A percentile compares a stretch with the other conserved stretches of the same genome.
phyloP scores from a whole-genome alignment of 352 stramenopile genomes.

The Phytophthora macrochlamydospora region DNA sequence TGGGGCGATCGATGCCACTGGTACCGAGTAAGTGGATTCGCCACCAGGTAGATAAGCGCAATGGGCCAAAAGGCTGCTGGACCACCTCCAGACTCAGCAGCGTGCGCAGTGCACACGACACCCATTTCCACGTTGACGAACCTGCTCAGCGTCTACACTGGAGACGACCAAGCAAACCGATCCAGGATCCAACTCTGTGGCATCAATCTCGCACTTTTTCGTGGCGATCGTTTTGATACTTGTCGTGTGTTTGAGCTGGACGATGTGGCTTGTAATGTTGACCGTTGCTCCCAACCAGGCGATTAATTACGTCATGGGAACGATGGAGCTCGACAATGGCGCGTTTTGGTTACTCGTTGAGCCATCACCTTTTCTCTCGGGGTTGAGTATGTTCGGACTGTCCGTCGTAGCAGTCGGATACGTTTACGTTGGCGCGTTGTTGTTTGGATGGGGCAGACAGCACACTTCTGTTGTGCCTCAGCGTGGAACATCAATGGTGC shows the following conservation, averaged over 20 bases:
- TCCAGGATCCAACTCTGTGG: slow-evolving; percentile 4
- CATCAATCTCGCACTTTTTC: slow-evolving; percentile 21
- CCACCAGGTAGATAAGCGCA: slow-evolving; percentile 10
- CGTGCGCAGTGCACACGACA: slow-evolving; percentile 10
- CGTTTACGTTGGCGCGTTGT: slow-evolving; percentile 12
- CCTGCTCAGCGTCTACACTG: slow-evolving; percentile 12
- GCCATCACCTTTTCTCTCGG: slow-evolving; percentile 15
- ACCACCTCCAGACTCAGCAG: slow-evolving; percentile 9
- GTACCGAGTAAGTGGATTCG: slow-evolving; percentile 20
- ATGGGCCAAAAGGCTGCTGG: slow-evolving; percentile 10
- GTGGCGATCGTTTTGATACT: slow-evolving; percentile 8
- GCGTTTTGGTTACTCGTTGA: slow-evolving; percentile 49
- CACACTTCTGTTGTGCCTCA: not conserved
- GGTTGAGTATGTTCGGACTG: slow-evolving; percentile 24
- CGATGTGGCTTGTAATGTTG: slow-evolving; percentile 38
- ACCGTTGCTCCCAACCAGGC: slow-evolving; percentile 30
- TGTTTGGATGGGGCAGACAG: slow-evolving; percentile 8
- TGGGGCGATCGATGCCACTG: not conserved
- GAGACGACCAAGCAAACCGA: slow-evolving; percentile 6
- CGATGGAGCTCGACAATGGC: slow-evolving; percentile 34
- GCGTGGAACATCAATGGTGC: slow-evolving; percentile 9
- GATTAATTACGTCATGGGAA: slow-evolving; percentile 45
- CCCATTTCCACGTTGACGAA: slow-evolving; percentile 15
- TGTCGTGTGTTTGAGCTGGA: slow-evolving; percentile 27
- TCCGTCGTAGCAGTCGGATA: slow-evolving; percentile 31